phyloP scores from a whole-genome alignment of 31 red algal species.

The Porphyra umbilicalis region DNA sequence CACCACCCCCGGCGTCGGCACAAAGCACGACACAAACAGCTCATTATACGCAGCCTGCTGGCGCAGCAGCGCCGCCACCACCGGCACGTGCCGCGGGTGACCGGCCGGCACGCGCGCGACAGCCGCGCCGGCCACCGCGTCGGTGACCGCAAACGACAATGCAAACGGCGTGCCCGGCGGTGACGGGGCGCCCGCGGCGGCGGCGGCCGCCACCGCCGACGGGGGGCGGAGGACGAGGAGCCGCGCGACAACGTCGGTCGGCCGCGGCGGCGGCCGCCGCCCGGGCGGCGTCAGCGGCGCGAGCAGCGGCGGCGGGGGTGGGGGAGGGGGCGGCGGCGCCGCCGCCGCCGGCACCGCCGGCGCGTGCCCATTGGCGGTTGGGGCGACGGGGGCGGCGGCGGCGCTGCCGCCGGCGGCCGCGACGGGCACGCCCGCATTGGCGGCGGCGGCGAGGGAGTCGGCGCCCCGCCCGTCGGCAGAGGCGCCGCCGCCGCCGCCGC shows the following conservation, averaged over 20 bases:
- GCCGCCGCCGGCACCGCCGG: background rate
- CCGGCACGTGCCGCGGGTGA: background rate
- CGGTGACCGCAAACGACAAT: background rate
- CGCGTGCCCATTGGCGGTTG: background rate
- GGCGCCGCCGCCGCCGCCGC: background rate
- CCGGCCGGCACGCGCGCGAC: background rate
- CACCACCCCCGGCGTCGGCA: background rate
- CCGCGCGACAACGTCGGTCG: background rate
- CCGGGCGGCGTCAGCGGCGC: background rate
- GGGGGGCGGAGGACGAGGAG: background rate
- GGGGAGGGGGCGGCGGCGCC: background rate
- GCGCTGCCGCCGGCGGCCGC: background rate
- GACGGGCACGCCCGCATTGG: background rate
- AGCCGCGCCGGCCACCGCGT: background rate
- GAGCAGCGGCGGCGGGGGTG: background rate
- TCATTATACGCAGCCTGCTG: background rate
- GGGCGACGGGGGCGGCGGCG: background rate
- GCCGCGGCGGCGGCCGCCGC: background rate
- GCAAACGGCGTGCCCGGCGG: background rate
- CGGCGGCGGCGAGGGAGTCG: background rate
- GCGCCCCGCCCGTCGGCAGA: background rate
- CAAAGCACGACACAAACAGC: background rate
- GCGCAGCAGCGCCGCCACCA: background rate
- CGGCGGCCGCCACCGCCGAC: background rate
- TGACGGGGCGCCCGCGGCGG: background rate